Percentiles rank a stretch among this genome's conserved stretches.
Conservation (phyloP, 2,329 filamentous ascomycete species). For the Xylaria sp. region DNA sequence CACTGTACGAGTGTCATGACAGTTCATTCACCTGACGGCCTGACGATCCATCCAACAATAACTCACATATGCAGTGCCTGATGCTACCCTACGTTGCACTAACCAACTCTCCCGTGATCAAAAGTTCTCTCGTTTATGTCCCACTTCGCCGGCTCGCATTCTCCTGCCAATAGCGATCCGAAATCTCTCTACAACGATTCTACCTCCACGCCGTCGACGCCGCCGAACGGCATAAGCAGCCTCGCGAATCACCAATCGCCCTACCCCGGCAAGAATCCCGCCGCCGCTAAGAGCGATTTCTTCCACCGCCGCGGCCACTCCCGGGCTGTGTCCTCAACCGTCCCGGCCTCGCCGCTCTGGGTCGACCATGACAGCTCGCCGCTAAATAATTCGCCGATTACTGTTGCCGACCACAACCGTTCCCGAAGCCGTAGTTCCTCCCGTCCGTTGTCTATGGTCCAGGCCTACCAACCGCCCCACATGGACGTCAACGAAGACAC, state of each 20-base stretch:
- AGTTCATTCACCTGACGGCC: conserved; percentile 1
- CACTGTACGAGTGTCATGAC: conserved; percentile 15
- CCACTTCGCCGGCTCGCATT: conserved; percentile 70
- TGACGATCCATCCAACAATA: neutral
- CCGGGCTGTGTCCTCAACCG: conserved; percentile 45
- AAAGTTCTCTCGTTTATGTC: conserved; percentile 91
- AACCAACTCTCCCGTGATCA: conserved; percentile 46
- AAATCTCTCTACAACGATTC: conserved; percentile 47
- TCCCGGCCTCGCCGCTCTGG: conserved; percentile 45
- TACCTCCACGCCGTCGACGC: conserved; percentile 41
- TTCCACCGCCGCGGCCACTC: conserved; percentile 43
- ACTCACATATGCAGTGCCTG: neutral
- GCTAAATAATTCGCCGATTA: conserved; percentile 55
- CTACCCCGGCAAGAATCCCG: conserved; percentile 34
- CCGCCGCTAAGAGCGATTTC: conserved; percentile 40
- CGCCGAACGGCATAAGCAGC: conserved; percentile 40
- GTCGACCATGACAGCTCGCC: conserved; percentile 55
- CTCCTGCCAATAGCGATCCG: conserved; percentile 54
- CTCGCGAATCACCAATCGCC: conserved; percentile 29
- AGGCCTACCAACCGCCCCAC: conserved; percentile 84
- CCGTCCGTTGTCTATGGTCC: conserved; percentile 85
- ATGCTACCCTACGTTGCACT: conserved; percentile 46
- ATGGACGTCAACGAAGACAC: conserved; percentile 89
- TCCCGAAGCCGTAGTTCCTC: conserved; percentile 63
- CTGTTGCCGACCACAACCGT: conserved; percentile 44